phyloP scores from a whole-genome alignment of 2,329 filamentous ascomycete genomes.

The Aspergillus pseudotamarii region DNA sequence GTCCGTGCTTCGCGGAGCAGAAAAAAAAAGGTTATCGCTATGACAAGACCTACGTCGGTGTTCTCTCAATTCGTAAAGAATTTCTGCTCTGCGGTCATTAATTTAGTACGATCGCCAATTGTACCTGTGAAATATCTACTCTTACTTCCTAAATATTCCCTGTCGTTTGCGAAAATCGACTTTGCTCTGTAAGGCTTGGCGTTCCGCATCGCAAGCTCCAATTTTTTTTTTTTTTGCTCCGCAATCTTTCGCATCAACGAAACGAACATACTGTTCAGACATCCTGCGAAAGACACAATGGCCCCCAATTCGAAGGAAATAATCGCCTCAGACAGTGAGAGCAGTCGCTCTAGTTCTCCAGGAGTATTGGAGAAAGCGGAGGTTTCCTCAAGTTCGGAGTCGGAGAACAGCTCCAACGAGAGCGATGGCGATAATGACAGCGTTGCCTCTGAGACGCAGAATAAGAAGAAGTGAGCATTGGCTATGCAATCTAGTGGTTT shows the following conservation, averaged over 20 bases:
- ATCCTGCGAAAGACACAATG: conserved; percentile 21
- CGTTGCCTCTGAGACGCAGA: conserved; percentile 8
- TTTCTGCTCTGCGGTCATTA: not conserved
- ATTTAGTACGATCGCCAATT: not conserved
- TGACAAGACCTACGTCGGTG: conserved; percentile 11
- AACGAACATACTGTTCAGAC: not conserved
- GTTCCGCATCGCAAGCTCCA: conserved; percentile 16
- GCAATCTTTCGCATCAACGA: not conserved
- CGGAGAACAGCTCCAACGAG: conserved; percentile 15
- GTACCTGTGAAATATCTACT: not conserved
- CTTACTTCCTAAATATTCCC: not conserved
- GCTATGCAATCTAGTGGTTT: not conserved
- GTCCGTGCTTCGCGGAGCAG: conserved; percentile 45
- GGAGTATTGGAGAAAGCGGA: conserved; percentile 10
- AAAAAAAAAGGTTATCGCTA: conserved; percentile 42
- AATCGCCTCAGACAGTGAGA: conserved; percentile 15
- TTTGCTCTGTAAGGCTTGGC: conserved; percentile 3
- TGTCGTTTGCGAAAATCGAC: not conserved
- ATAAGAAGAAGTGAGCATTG: conserved; percentile 14
- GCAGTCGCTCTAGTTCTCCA: conserved; percentile 15
- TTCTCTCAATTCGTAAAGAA: conserved; percentile 12
- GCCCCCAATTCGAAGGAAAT: conserved; percentile 29
- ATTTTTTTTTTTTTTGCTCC: conserved; percentile 5
- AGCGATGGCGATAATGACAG: conserved; percentile 20
- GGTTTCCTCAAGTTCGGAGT: conserved; percentile 11